phyloP scores from a whole-genome alignment of 768 basidiomycete species.

The Macrolepiota fuliginosa region DNA sequence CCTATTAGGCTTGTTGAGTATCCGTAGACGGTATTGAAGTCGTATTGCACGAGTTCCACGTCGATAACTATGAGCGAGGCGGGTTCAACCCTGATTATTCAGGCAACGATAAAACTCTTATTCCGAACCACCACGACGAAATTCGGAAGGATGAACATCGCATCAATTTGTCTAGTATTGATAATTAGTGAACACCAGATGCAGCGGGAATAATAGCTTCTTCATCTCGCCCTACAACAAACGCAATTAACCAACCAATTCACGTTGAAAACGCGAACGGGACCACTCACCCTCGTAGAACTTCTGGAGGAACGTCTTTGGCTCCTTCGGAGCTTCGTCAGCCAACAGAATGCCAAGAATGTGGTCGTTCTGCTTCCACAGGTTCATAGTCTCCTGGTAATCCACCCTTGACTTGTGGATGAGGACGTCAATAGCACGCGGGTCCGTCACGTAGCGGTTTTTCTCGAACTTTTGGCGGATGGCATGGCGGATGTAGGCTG shows the following conservation, averaged over 20 bases:
- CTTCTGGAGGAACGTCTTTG: conserved; percentile 74
- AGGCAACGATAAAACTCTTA: neutral
- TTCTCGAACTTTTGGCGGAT: conserved; percentile 87
- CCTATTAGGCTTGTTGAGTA: too few relatives aligned
- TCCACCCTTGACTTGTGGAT: conserved; percentile 83
- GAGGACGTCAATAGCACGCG: conserved; percentile 80
- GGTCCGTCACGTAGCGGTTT: conserved; percentile 80
- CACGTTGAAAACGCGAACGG: neutral
- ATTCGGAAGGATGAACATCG: neutral
- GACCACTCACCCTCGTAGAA: conserved; percentile 72
- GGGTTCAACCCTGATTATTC: too few relatives aligned
- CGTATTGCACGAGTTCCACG: too few relatives aligned
- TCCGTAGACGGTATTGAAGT: too few relatives aligned
- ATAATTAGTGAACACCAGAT: conserved; percentile 38
- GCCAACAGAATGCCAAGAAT: conserved; percentile 65
- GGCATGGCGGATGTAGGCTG: conserved; percentile 72
- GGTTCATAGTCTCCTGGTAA: conserved; percentile 92
- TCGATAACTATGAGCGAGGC: too few relatives aligned
- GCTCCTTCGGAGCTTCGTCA: conserved; percentile 21
- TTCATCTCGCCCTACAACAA: conserved; percentile 66
- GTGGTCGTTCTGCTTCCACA: conserved; percentile 89
- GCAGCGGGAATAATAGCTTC: conserved; percentile 69
- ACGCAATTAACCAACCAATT: neutral
- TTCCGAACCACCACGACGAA: neutral
- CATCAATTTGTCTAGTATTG: neutral